Conservation (phyloP, 306 rosid species). For the Styphnolobium japonicum region DNA sequence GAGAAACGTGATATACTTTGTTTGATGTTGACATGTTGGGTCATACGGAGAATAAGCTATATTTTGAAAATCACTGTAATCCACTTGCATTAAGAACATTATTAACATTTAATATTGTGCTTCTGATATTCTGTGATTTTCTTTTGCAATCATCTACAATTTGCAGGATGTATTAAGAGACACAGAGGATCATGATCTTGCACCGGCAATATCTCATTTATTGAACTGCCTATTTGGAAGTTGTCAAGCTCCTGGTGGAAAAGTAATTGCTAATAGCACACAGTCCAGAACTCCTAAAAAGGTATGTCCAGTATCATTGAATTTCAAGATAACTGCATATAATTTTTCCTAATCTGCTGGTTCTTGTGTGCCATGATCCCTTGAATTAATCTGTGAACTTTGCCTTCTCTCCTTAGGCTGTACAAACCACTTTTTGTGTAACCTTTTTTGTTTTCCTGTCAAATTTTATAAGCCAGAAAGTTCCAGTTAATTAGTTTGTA, state of each 20-base stretch:
- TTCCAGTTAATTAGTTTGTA: neutral
- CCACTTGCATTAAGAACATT: neutral
- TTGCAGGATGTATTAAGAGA: constrained; percentile 86
- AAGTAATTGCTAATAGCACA: constrained; percentile 36
- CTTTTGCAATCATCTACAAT: neutral
- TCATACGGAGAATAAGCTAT: neutral
- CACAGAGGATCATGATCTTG: constrained; percentile 89
- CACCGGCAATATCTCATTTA: constrained; percentile 76
- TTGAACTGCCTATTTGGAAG: constrained; percentile 91
- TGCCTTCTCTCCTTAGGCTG: neutral
- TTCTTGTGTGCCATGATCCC: neutral
- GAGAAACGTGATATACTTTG: neutral
- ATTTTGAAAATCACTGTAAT: neutral
- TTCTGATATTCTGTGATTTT: neutral
- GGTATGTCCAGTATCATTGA: constrained; percentile 39
- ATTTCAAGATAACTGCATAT: constrained; percentile 6
- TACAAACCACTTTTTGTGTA: neutral
- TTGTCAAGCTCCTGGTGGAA: constrained; percentile 62
- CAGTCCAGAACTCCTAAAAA: constrained; percentile 60
- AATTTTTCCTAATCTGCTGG: neutral
- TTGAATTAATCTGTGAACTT: neutral
- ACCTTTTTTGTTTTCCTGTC: neutral
- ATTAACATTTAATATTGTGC: neutral
- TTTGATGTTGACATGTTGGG: neutral
- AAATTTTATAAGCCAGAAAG: neutral